These are phyloP conservation scores for Kazachstania sp. DNA, from an alignment of 1,139 yeast genomes.

Conservation along the genomic window DNA sequence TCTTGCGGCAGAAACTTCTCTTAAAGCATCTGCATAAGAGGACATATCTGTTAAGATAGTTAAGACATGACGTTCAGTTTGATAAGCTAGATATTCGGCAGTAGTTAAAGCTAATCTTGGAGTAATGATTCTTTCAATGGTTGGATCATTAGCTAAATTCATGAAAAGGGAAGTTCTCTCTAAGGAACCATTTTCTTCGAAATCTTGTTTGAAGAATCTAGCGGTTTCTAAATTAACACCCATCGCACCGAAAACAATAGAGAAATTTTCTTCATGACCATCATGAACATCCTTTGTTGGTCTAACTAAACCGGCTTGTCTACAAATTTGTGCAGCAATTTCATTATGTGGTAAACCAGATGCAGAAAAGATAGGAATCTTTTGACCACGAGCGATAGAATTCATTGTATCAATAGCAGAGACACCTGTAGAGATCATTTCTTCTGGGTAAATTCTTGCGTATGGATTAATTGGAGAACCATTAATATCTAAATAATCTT, in stretches of 20 bases:
- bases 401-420: conserved; percentile 99
- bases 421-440: conserved; percentile 97
- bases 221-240: conserved; percentile 91
- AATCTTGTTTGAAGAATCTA: conserved; percentile 94
- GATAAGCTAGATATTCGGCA: conserved; percentile 96
- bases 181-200: conserved; percentile 96
- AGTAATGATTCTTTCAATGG: conserved; percentile 97
- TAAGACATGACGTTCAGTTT: conserved; percentile 97
- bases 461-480: conserved; percentile 98
- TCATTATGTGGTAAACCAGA: conserved; percentile 99
- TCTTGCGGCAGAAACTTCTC: conserved; percentile 99
- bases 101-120: conserved; percentile 99
- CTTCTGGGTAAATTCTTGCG: conserved; percentile 98
- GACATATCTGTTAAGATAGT: conserved; percentile 98
- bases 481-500: conserved; percentile 93
- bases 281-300: conserved; percentile 99
- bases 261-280: conserved; percentile 98
- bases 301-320: conserved; percentile 98
- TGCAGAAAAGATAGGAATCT: conserved; percentile 96
- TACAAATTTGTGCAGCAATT: conserved; percentile 98
- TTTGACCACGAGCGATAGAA: conserved; percentile 99
- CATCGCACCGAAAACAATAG: conserved; percentile 98
- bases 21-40: conserved; percentile 96
- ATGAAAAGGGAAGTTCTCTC: conserved; percentile 95
- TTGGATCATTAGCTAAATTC: conserved; percentile 97